Evolutionary conservation across 306 rosid species (phyloP), one percentile per base, ranked within the genome.

Genomic region (Cucurbita moschata): DNA sequence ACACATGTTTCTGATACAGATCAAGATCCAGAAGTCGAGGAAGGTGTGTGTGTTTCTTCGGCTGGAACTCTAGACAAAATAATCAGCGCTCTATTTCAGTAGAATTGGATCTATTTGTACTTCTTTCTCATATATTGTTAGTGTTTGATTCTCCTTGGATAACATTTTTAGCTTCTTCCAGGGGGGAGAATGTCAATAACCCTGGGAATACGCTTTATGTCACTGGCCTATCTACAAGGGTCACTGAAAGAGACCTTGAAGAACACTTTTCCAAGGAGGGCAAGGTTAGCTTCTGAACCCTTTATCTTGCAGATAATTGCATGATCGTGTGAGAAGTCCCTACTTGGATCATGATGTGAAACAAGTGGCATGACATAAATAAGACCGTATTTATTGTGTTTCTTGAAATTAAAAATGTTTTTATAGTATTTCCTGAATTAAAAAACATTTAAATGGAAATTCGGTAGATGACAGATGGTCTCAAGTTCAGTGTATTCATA

Each of bases 251-350:
- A 79, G 92, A 86, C 19, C 87, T 95, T 76, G 96, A 88, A 85
- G 94, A 90, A 40, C 99, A 95, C 79, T 95, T 95, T 77, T 79
- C 96, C 12, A 95, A 89, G 76, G 97, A 95, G 80, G 99, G 99
- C 77, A 95, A 95, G 88, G 99, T 94, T 18, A 38, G 78, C 77
- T 35, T 59, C 50, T 76, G 10, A 65, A 69, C 38, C 52, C 26
- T 47, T 66, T 53, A 59, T 60, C 43, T 40, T 8, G 23, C 61
- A 10, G 46, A 71, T 54, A 63, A 12, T 46, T 38, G 47, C 57
- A 35, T 55, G 42, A 54, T 54, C 18, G 19, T n/a, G 14, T 15
- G 23, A 38, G 21, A 13, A 8, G 14, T 60, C 19, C 10, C 5
- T 60, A 35, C 11, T 62, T 62, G 2, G 68, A 37, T 4, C 46